phyloP scores from a whole-genome alignment of 2,329 filamentous ascomycete species.

The Sphaerulina musiva region DNA sequence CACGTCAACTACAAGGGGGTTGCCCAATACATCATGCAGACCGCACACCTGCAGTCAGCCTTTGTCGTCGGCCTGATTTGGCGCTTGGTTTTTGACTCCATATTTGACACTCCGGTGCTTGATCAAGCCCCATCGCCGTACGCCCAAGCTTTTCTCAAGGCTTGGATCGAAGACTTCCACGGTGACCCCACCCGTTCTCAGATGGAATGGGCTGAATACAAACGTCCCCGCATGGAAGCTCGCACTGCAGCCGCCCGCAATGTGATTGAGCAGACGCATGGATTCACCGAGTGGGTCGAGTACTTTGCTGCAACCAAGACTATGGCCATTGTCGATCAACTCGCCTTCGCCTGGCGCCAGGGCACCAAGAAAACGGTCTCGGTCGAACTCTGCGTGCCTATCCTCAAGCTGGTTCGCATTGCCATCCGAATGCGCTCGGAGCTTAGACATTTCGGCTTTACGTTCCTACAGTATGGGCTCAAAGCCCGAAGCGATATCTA shows the following conservation, averaged over 20 bases:
- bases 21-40: neutral
- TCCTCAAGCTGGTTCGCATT: slow-evolving; percentile 9
- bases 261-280: slow-evolving; percentile 1
- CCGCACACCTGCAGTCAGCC: slow-evolving; percentile 6
- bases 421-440: slow-evolving; percentile 11
- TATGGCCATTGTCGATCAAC: slow-evolving; percentile 3
- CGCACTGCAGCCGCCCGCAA: slow-evolving; percentile 2
- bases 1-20: slow-evolving; percentile 10
- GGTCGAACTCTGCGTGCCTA: neutral
- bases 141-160: slow-evolving; percentile 3
- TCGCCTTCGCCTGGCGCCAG: slow-evolving; percentile 2
- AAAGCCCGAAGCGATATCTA: neutral
- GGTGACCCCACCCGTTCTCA: neutral
- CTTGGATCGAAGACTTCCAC: slow-evolving; percentile 5
- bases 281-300: slow-evolving; percentile 5
- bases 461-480: slow-evolving; percentile 5
- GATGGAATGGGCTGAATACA: neutral
- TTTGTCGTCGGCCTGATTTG: slow-evolving; percentile 11
- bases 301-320: neutral
- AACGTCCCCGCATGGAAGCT: slow-evolving; percentile 2
- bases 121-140: slow-evolving; percentile 3
- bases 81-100: slow-evolving; percentile 2
- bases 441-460: slow-evolving; percentile 8
- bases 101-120: slow-evolving; percentile 7
- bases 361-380: neutral